Base-by-base conservation (phyloP, 2,329 filamentous ascomycete species). In the Fusarium sp. region DNA sequence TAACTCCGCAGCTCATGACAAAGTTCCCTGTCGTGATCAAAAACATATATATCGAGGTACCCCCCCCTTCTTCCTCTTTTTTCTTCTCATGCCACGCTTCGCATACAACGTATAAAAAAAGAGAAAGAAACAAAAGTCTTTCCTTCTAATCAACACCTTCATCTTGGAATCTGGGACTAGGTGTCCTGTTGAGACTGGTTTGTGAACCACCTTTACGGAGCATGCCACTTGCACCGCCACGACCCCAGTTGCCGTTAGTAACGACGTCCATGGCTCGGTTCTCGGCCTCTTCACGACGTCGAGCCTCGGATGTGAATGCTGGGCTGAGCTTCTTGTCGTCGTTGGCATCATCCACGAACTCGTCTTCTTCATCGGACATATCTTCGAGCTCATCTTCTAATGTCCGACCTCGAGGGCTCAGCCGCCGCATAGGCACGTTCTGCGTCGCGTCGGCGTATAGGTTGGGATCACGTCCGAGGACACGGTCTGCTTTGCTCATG, bases 401-500 rank as follows among this genome's bases (percentile, higher is more conserved):
- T 14, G 83, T 83, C 58, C 82, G 82, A 14, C 88, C 88, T 13
- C 82, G 80, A 2, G 84, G 83, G 70, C 83, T 88, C 16, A 89
- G 82, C 4, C 86, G 84, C 27, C 82, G 83, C 84, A 89, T 83
- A 2, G 84, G 83, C 57, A 87, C 81, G 35, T 83, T 80, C 31
- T 84, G 80, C 58, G 84, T 83, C 47, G 83, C 83, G 72, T 91
- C 88, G 11, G 83, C 85, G 74, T 90, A 90, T 16, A 89, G 79
- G 74, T 85, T 87, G 13, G 89, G 88, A 67, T 90, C 88, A 6
- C 89, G 86, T 38, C 89, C 89, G 2, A 91, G 84, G 3, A 91
- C 82, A 34, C 89, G 86, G 75, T 91, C 89, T 7, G 89, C 89
- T 76, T 91, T 91, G 77, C 87, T 89, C 14, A 85, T 85, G 8